Evolutionary conservation across 768 basidiomycete genomes (phyloP), one percentile per base, ranked within the genome.

Genomic region (Amanita thiersii): DNA sequence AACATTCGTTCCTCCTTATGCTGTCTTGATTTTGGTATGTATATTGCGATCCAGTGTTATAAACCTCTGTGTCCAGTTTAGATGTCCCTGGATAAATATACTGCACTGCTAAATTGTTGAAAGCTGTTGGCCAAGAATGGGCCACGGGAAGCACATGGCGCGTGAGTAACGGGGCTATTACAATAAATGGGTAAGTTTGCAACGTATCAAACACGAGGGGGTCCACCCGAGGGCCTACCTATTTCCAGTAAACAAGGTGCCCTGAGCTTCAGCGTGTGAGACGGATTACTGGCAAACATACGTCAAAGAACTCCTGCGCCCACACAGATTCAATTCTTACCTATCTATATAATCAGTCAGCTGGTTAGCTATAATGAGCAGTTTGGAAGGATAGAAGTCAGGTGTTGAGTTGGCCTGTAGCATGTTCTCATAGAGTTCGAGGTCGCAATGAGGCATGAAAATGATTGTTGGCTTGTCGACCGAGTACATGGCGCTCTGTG

Each of bases 391-490:
- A 15, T 60, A 59, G 18, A 14, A 10, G 20, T 64, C 63, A 20
- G 45, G 53, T 34, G 64, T 59, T 79, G 80, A 82, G 54, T 85
- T 86, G 9, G 69, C 68, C 44, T 69, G 67, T 42, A 87, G 58
- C 33, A 86, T 52, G 48, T 61, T 67, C 54, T 88, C 82, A 56
- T 86, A 84, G 19, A 87, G 66, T 46, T 69, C 69, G 57, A 81
- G 53, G 52, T 84, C 81, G 55, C 86, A 86, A 57, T 87, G 85
- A 15, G 83, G 85, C 82, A 86, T 85, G 61, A 75, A 86, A 40
- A 79, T 63, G 41, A 88, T 64, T 35, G 81, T 84, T 48, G 78
- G 75, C 15, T 43, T 52, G 23, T 56, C 45, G 24, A 68, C 44
- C 20, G 53, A 43, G 50, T 69, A 61, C 29, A 48, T 51, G 30